phyloP scores from a whole-genome alignment of 148 eudicot species.

The Polygonum aviculare region DNA sequence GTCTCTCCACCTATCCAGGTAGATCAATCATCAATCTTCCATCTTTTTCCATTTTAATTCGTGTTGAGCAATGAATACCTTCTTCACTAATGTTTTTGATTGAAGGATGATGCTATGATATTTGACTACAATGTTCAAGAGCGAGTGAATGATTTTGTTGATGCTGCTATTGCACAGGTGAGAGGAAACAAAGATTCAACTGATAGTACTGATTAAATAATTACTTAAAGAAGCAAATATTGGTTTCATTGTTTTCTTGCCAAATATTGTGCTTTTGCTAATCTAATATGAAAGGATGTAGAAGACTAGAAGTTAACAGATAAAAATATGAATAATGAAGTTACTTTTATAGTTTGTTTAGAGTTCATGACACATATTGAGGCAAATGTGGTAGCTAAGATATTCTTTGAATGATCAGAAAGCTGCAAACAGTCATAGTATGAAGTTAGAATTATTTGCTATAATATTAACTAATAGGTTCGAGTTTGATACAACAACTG shows the following conservation, averaged over 20 bases:
- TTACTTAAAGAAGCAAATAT: background rate
- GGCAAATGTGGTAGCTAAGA: background rate
- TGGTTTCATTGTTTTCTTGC: background rate
- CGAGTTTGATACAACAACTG: background rate
- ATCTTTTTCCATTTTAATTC: background rate
- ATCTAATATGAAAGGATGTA: background rate
- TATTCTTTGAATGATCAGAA: background rate
- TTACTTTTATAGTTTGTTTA: background rate
- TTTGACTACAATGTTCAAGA: constrained; percentile 72
- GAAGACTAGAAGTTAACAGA: background rate
- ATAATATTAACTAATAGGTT: background rate
- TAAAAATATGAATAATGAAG: background rate
- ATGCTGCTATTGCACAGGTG: constrained; percentile 74
- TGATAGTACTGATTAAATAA: background rate
- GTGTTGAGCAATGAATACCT: background rate
- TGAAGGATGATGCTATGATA: constrained; percentile 57
- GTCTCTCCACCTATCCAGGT: constrained; percentile 67
- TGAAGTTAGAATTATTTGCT: background rate
- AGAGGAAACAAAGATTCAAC: background rate
- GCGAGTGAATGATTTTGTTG: constrained; percentile 66
- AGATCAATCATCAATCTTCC: constrained; percentile 6
- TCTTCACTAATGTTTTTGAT: constrained; percentile 6
- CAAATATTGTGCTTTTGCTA: background rate
- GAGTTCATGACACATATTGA: background rate
- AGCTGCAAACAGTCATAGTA: background rate